Evolutionary conservation across 306 rosid genomes (phyloP), one percentile per base, ranked within the genome.

Genomic region (Luffa acutangula): DNA sequence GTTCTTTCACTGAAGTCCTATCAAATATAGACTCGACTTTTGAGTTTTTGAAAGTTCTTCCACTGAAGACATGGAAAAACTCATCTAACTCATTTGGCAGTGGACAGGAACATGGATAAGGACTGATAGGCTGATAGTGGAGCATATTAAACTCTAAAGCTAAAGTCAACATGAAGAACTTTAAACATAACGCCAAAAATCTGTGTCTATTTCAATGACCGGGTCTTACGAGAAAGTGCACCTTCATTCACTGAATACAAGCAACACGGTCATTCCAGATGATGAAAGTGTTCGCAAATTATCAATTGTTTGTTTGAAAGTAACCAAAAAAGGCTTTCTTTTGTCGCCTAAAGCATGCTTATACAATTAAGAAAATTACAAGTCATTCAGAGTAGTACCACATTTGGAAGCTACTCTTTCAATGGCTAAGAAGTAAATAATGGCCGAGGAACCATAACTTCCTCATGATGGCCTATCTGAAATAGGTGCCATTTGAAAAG

Each of bases 341-440:
- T 8, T 7, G 6, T 51, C 21, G 21, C 62, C 62, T 49, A 74
- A 51, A 53, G 78, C 62, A 74, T 31, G 48, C 41, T 31, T 74
- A 14, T 49, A 49, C 78, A 49, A 34, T 15, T 9, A 51, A 74
- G 1, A 51, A 33, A 49, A 21, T 70, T 49, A 51, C 78, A 74
- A 42, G 54, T 25, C 62, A 74, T 74, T 74, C 31, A 74, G 78
- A 33, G 54, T 49, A 51, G 20, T 74, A 18, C 21, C 78, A 14
- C 45, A 73, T 25, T 73, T 73, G 60, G 54, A 73, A 48, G 45
- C 77, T 71, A 74, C 77, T 25, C 6, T 73, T 73, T 39, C 76
- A 45, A 46, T 21, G 77, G 41, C 39, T 72, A 45, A 5, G 37
- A 70, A 70, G 52, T 41, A 46, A 70, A 13, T 13, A 10, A 20